Base-by-base conservation (phyloP, 2,329 filamentous ascomycete species). In the Septoria petroselini region DNA sequence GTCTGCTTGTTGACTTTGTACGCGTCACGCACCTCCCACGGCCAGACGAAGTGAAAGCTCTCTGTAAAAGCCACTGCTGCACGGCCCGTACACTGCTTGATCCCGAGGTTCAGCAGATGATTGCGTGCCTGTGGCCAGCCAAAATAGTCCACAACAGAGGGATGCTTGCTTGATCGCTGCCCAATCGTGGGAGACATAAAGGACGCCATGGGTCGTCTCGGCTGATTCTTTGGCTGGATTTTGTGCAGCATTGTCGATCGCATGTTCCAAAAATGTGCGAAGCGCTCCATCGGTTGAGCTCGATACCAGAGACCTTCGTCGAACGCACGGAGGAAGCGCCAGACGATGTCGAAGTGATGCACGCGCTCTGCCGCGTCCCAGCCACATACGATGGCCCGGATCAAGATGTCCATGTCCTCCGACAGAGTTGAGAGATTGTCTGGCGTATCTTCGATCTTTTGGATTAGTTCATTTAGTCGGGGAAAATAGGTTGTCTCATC, bases 321-420 rank as follows among this genome's bases (percentile, higher is more conserved):
- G 31, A 55, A 53, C 7, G 57, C 57, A 15, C 57, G 49, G 14
- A 59, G 43, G 25, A 58, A 58, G 4, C 57, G 52, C 57, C 57
- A 59, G 18, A 53, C 57, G 27, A 59, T 58, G 48, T 59, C 57
- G 34, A 59, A 58, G 34, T 59, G 57, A 31, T 59, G 57, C 9
- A 59, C 41, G 17, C 54, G 49, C 35, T 58, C 57, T 3, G 57
- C 52, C 8, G 54, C 54, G 23, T 59, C 57, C 57, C 57, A 58
- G 34, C 57, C 57, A 8, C 40, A 30, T 2, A 54, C 29, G 14
- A 59, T 57, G 9, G 57, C 52, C 9, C 57, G 52, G 21, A 53
- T 53, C 14, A 59, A 40, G 33, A 59, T 59, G 38, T 59, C 57
- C 44, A 53, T 44, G 43, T 59, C 57, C 37, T 53, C 54, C 18